Base-by-base conservation (phyloP, 2,329 filamentous ascomycete genomes). In the Drechmeria coniospora region DNA sequence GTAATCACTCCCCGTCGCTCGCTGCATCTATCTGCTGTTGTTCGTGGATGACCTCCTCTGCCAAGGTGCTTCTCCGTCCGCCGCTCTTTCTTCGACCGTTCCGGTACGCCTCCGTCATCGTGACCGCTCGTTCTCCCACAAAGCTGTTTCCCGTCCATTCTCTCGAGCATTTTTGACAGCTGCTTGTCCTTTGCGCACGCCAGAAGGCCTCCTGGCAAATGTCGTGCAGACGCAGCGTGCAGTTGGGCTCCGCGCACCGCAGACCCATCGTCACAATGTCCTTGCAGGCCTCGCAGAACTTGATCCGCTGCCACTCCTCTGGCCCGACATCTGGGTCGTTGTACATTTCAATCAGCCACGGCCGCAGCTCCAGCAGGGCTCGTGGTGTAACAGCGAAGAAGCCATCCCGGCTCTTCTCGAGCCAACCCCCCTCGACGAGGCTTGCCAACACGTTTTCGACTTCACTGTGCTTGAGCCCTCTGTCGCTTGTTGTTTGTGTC, bases 181-280 rank as follows among this genome's bases (percentile, higher is more conserved):
- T 65, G 34, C 66, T 65, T 1, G 62, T 63, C 30, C 65, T 54
- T 35, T 70, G 63, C 22, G 72, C 68, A 13, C 77, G 64, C 62
- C 83, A 92, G 49, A 78, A 83, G 16, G 70, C 73, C 9, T 71
- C 65, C 31, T 72, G 63, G 49, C 84, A 94, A 27, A 75, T 71
- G 36, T 84, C 69, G 49, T 94, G 86, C 11, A 93, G 51, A 8
- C 86, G 63, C 8, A 74, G 63, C 17, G 54, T 59, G 48, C 86
- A 94, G 13, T 73, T 63, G 21, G 65, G 54, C 34, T 79, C 66
- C 3, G 63, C 51, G 52, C 86, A 93, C 30, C 86, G 68, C 61
- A 84, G 68, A 1, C 86, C 84, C 37, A 79, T 59, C 1, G 87
- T 98, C 22, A 95, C 71, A 35, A 95, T 78, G 38, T 93, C 84